Evolutionary conservation across 257 asterid genomes (phyloP).

Genomic region (Nicotiana noctiflora): DNA sequence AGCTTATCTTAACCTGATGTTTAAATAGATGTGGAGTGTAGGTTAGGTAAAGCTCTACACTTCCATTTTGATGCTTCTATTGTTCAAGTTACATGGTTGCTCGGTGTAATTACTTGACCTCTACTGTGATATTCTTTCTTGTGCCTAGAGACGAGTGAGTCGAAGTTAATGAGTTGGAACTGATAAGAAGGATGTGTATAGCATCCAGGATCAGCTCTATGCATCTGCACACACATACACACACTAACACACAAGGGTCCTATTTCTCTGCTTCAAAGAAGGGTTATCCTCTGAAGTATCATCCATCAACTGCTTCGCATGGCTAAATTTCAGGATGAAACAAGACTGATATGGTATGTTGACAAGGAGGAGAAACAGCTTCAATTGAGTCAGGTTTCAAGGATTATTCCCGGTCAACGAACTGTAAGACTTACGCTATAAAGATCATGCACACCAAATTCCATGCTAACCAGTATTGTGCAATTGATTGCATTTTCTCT

Average conservation of each 20-base stretch:
- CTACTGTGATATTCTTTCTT: not conserved
- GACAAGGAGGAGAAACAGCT: conserved; percentile 62
- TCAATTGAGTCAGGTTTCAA: conserved; percentile 49
- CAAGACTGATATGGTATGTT: conserved; percentile 48
- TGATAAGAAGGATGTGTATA: not conserved
- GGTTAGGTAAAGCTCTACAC: not conserved
- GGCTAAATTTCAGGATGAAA: conserved; percentile 52
- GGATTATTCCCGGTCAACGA: conserved; percentile 73
- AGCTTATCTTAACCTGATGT: not conserved
- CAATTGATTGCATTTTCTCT: not conserved
- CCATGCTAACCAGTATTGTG: not conserved
- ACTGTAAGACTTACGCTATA: conserved; percentile 43
- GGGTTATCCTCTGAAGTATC: not conserved
- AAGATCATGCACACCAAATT: not conserved
- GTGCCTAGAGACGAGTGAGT: not conserved
- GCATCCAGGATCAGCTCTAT: not conserved
- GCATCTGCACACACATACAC: not conserved
- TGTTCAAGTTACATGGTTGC: conserved; percentile 3
- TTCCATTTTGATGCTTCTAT: not conserved
- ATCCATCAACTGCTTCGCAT: not conserved
- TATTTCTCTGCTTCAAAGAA: not conserved
- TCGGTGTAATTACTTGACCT: not conserved
- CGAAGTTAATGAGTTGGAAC: not conserved
- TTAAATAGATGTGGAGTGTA: not conserved
- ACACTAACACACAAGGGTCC: not conserved